A percentile compares a stretch with the other conserved stretches of the same genome.
These are phyloP conservation scores for Globisporangium okanoganense DNA, from an alignment of 352 stramenopile species.

Conservation along the genomic window DNA sequence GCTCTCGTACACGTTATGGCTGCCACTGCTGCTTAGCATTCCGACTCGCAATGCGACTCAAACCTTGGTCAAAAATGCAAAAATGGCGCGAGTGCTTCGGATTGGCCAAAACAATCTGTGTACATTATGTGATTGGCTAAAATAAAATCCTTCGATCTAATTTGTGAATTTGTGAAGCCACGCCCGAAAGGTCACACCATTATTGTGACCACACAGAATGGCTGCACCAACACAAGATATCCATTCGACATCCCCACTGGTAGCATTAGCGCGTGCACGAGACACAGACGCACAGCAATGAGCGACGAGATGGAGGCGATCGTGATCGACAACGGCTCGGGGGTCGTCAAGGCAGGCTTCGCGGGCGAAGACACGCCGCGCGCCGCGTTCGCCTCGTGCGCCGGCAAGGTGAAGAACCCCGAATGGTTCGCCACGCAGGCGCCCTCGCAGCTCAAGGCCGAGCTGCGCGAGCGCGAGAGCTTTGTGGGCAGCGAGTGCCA, in stretches of 20 bases:
- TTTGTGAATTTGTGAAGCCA: no score
- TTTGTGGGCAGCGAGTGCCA: slow-evolving; percentile 64
- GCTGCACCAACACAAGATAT: no score
- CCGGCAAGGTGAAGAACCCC: slow-evolving; percentile 72
- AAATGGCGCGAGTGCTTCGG: not conserved
- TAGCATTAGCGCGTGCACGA: not conserved
- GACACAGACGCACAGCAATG: not conserved
- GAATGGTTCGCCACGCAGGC: slow-evolving; percentile 73
- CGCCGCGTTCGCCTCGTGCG: slow-evolving; percentile 61
- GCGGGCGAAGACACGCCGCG: slow-evolving; percentile 81
- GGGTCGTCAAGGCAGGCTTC: slow-evolving; percentile 78
- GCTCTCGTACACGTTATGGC: slow-evolving; percentile 23
- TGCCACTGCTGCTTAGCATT: not conserved
- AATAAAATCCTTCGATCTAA: no score
- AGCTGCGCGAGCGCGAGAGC: slow-evolving; percentile 70
- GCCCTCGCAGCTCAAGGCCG: slow-evolving; percentile 40
- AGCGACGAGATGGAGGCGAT: slow-evolving; percentile 56
- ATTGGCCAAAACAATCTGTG: no score
- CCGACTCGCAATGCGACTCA: not conserved
- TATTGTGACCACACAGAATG: no score
- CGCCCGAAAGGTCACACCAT: not conserved
- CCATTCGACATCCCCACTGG: no score
- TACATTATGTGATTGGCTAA: no score
- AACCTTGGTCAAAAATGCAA: not conserved
- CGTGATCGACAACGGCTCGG: slow-evolving; percentile 87